Evolutionary conservation across 2,329 filamentous ascomycete species (phyloP).

Genomic region (Alternaria angustiovoidea): DNA sequence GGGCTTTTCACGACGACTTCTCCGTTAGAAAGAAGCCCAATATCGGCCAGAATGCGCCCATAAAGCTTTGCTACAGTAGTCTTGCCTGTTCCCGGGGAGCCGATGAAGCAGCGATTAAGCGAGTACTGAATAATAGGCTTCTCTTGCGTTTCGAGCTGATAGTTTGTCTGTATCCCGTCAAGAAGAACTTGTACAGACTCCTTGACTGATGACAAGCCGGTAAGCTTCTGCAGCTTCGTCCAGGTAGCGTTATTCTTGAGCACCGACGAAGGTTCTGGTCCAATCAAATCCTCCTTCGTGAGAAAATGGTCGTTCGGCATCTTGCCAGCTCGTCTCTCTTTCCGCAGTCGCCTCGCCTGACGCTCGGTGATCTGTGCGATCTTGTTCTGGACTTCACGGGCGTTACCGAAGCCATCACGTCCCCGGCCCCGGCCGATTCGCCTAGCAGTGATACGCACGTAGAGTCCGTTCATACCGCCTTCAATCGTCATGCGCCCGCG

Average conservation of each 20-base stretch:
- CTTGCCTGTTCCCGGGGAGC: conserved; percentile 69
- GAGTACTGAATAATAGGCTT: conserved; percentile 66
- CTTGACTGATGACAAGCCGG: conserved; percentile 70
- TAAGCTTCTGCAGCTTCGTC: conserved; percentile 64
- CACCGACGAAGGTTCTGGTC: conserved; percentile 67
- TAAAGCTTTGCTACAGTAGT: conserved; percentile 72
- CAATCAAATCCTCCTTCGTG: conserved; percentile 74
- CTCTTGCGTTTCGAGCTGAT: conserved; percentile 70
- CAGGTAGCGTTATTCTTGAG: conserved; percentile 65
- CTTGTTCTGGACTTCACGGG: conserved; percentile 71
- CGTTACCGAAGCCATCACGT: conserved; percentile 75
- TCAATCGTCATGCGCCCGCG: conserved; percentile 53
- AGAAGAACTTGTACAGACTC: conserved; percentile 65
- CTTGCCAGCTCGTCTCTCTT: conserved; percentile 54
- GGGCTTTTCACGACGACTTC: conserved; percentile 79
- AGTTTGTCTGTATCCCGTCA: conserved; percentile 70
- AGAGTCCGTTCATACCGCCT: conserved; percentile 66
- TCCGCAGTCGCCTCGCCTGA: conserved; percentile 65
- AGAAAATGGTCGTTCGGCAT: conserved; percentile 66
- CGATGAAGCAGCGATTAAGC: conserved; percentile 74
- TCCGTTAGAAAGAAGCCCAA: conserved; percentile 72
- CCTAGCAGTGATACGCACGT: conserved; percentile 68
- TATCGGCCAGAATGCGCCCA: conserved; percentile 70
- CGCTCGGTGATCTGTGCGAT: conserved; percentile 63
- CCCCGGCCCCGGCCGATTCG: conserved; percentile 70